Conservation (phyloP, 2,329 filamentous ascomycete species). For the Aspergillus tamarii region DNA sequence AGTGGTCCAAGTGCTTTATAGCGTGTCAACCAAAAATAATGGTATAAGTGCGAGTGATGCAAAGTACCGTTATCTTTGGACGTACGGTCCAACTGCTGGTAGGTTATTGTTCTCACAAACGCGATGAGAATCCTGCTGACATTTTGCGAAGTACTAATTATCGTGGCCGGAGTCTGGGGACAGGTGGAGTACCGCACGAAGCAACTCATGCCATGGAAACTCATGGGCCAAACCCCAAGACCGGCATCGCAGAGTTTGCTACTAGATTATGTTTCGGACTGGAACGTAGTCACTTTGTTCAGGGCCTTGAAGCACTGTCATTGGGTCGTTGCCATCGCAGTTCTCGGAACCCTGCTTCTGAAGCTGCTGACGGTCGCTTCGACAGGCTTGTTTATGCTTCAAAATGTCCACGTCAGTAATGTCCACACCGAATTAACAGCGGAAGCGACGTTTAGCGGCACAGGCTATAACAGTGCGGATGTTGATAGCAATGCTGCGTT, state of each 20-base stretch:
- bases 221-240: not conserved
- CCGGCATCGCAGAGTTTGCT: conserved; percentile 7
- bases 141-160: conserved; percentile 3
- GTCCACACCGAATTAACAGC: not conserved
- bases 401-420: conserved; percentile 3
- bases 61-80: conserved; percentile 11
- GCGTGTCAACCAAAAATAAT: not conserved
- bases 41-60: conserved; percentile 3
- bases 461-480: not conserved
- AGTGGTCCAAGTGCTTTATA: conserved; percentile 4
- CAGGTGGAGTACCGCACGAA: conserved; percentile 16
- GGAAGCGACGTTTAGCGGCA: conserved; percentile 6
- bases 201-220: conserved; percentile 16
- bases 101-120: not conserved
- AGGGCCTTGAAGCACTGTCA: not conserved
- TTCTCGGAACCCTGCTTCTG: conserved; percentile 12
- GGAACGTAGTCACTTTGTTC: conserved; percentile 13
- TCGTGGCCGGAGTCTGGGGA: conserved; percentile 15
- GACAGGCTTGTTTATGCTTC: conserved; percentile 15
- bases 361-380: conserved; percentile 13
- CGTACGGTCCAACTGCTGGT: conserved; percentile 11
- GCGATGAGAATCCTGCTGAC: not conserved
- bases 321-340: conserved; percentile 4
- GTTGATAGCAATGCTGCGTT: conserved; percentile 6
- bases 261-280: conserved; percentile 17